Evolutionary conservation across 345 rosid genomes (phyloP).

Genomic region (Populus deltoides): DNA sequence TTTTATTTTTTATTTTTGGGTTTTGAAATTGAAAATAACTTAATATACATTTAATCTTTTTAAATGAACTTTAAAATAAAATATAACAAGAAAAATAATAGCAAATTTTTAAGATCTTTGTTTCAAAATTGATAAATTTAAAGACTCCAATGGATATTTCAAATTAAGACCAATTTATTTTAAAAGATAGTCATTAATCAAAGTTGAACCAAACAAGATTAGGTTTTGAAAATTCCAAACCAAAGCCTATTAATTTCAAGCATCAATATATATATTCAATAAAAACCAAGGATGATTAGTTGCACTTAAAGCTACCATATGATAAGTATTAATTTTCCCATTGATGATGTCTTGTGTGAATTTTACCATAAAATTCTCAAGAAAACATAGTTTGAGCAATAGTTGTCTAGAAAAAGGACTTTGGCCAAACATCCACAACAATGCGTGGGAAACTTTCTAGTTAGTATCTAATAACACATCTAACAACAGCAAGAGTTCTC

Average conservation of each 20-base stretch:
- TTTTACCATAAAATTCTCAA: neutral
- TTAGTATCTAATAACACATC: neutral
- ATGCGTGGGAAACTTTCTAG: neutral
- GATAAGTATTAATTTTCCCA: neutral
- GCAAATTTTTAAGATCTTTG: no score
- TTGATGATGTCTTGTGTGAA: neutral
- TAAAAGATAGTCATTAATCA: no score
- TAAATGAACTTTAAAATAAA: no score
- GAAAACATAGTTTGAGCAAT: neutral
- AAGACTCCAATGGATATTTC: neutral
- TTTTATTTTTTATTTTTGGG: no score
- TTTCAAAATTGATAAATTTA: neutral
- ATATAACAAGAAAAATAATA: neutral
- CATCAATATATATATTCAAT: neutral
- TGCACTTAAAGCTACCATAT: no score
- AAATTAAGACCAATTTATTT: neutral
- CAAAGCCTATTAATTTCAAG: neutral
- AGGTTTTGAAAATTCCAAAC: neutral
- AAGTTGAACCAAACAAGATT: neutral
- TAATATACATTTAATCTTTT: no score
- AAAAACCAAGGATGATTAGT: neutral
- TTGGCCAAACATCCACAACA: neutral
- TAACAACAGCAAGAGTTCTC: neutral
- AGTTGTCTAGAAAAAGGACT: neutral
- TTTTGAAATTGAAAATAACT: no score